Conservation (phyloP, 1,284 basidiomycete genomes). For the Exobasidium cylindrosporum region DNA sequence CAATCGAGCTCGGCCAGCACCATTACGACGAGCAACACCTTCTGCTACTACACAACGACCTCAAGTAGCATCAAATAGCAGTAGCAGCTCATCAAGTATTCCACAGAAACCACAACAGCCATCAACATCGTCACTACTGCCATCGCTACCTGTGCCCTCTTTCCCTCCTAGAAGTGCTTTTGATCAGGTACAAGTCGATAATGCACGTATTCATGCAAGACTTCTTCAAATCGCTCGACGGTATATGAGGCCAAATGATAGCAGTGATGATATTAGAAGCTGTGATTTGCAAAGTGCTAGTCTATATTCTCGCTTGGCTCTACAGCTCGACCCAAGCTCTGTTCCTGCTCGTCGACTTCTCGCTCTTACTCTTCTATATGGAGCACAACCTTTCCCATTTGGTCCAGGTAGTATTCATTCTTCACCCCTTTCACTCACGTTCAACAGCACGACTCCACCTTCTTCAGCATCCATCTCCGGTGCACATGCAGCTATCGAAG, state of each 20-base stretch:
- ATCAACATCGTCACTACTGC: neutral
- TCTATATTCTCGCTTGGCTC: constrained; percentile 1
- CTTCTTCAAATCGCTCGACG: neutral
- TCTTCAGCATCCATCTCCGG: constrained; percentile 9
- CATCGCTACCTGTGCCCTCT: neutral
- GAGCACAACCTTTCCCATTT: constrained; percentile 9
- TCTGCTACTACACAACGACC: neutral
- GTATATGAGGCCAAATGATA: neutral
- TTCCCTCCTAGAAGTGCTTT: neutral
- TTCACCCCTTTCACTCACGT: neutral
- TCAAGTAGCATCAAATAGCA: neutral
- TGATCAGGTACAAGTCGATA: neutral
- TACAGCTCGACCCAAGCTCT: constrained; percentile 3
- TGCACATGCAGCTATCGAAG: constrained; percentile 42
- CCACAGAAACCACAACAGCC: neutral
- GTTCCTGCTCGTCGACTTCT: neutral
- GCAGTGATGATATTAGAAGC: neutral
- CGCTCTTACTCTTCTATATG: neutral
- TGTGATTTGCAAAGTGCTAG: neutral
- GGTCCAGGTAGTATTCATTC: constrained; percentile 8
- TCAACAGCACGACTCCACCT: neutral
- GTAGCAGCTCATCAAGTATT: neutral
- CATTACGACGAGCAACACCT: neutral
- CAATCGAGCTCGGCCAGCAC: neutral
- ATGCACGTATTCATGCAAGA: neutral